Evolutionary conservation across 495 filamentous ascomycete genomes (phyloP), one percentile per base, ranked within the genome.

Genomic region (Lepidopterella palustris): DNA sequence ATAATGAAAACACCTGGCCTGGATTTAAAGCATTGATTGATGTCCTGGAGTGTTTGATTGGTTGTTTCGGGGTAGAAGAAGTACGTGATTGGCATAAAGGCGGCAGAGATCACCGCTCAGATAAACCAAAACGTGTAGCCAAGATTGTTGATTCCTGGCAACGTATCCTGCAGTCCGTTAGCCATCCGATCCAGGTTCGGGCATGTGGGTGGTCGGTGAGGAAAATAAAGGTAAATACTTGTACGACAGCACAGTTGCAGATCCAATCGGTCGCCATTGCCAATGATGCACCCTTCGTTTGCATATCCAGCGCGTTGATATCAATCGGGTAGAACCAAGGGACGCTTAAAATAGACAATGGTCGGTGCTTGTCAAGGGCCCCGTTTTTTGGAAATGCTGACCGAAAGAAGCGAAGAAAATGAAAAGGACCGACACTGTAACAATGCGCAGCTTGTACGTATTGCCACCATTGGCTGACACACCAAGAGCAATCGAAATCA

Each of bases 51-150:
- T 6, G 69, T 69, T 11, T 67, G 49, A 51, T 70, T 72, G 39
- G 70, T 63, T 4, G 70, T 73, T 51, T 74, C 72, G 1, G 68
- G 71, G 31, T 72, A 72, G 58, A 72, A 69, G 58, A 73, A 58
- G 47, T 65, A 72, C 4, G 70, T 70, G 53, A 65, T 60, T 5
- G 67, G 69, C 21, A 73, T 66, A 57, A 70, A 73, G 4, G 58
- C 42, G 28, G 59, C 59, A 62, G 64, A 65, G 40, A 71, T 65
- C 26, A 68, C 64, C 11, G 64, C 65, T 67, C 69, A 71, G 18
- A 71, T 63, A 47, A 73, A 71, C 67, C 69, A 73, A 59, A 70
- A 71, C 26, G 66, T 65, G 31, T 57, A 71, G 18, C 69, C 63
- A 1, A 72, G 64, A 48, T 69, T 73, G 26, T 67, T 15, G 28